A percentile compares a stretch with the other conserved stretches of the same genome.
phyloP scores from a whole-genome alignment of 257 asterid genomes.

The Cinchona pubescens region DNA sequence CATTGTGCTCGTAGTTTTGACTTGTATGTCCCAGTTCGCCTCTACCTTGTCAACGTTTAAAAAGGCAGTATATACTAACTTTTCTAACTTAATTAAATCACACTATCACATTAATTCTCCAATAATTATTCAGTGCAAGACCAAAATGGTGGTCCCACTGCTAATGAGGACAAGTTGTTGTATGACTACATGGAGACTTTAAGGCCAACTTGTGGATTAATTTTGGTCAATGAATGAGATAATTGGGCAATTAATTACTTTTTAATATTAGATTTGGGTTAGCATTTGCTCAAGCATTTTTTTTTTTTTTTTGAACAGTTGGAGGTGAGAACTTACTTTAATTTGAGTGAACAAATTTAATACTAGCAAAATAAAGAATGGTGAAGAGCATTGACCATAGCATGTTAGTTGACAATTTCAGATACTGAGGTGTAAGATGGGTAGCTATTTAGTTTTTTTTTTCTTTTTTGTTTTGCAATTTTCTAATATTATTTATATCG shows the following conservation, averaged over 20 bases:
- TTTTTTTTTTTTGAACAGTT: slow-evolving; percentile 16
- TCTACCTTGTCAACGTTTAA: background rate
- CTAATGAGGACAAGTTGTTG: slow-evolving; percentile 6
- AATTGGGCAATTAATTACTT: slow-evolving; percentile 13
- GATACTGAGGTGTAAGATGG: background rate
- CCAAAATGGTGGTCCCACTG: background rate
- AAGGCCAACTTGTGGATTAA: slow-evolving; percentile 41
- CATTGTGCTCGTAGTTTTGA: too few relatives aligned
- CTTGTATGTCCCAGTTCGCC: background rate
- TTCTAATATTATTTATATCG: too few relatives aligned
- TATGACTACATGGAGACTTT: slow-evolving; percentile 38
- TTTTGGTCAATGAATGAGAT: slow-evolving; percentile 22
- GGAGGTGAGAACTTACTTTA: slow-evolving; percentile 12
- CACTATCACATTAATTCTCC: background rate
- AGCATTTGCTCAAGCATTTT: slow-evolving; percentile 16
- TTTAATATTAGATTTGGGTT: slow-evolving; percentile 27
- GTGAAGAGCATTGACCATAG: slow-evolving; percentile 33
- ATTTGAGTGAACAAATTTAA: background rate
- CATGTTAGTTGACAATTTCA: background rate
- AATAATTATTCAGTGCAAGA: background rate
- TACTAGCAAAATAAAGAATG: slow-evolving; percentile 11
- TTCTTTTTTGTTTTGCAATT: background rate
- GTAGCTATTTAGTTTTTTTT: background rate
- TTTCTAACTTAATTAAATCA: background rate
- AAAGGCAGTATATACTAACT: background rate